Base-by-base conservation (phyloP, 2,329 filamentous ascomycete species). In the Aspergillus ochraceus region DNA sequence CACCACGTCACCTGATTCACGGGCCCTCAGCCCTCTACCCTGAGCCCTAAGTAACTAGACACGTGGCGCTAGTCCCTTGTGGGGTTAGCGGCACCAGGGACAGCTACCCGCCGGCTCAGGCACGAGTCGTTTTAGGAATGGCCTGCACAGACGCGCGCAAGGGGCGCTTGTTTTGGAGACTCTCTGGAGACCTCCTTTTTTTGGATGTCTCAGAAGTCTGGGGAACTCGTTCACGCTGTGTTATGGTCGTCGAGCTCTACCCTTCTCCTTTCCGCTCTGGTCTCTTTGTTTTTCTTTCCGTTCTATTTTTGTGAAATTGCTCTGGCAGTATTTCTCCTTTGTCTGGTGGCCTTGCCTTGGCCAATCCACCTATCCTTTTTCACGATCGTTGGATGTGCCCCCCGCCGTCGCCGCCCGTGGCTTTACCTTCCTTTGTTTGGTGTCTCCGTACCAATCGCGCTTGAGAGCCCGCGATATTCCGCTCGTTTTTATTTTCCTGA, bases 81-180 rank as follows among this genome's bases (percentile, higher is more conserved):
- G 39, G 49, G 50, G 6, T 26, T 57, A 62, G 51, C n/a, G 22
- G 36, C 42, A 26, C 55, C 47, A 24, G 29, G 39, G 22, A 10
- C 49, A 45, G 24, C 29, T 51, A 14, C 30, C 24, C n/a, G 50
- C 55, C 51, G 46, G 61, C 47, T 59, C 66, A 64, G 64, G 64
- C 61, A 66, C 61, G 60, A 60, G 64, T 24, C 57, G 30, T 47
- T 57, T 60, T 60, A 32, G 55, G 47, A 53, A 60, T 65, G 49
- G 57, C 39, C 24, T 54, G 60, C 64, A 62, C 69, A 75, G 66
- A 66, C 74, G 73, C 74, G 73, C 72, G 72, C 68, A 72, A 74
- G 71, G 70, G 68, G 74, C 74, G 74, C 72, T 72, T 75, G 71
- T 71, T 71, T 70, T 57, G 61, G 58, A 62, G 55, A 49, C 50